Conservation (phyloP, 2,329 filamentous ascomycete genomes). For the Aureobasidium uvarum region DNA sequence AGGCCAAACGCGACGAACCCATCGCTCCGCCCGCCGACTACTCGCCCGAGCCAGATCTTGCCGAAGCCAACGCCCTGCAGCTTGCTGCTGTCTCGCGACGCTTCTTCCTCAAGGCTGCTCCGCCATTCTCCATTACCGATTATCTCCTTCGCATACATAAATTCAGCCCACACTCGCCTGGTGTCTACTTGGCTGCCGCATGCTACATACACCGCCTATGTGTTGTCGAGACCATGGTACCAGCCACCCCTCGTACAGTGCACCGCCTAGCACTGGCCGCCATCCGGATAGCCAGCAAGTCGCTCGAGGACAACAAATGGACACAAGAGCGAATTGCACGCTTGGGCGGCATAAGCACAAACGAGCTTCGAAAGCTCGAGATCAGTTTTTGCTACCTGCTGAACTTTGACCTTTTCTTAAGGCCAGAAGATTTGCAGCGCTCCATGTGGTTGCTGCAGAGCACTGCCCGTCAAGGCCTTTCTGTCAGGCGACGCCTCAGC, state of each 20-base stretch:
- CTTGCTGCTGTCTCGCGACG: constrained; percentile 84
- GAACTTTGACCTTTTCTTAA: constrained; percentile 68
- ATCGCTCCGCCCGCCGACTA: constrained; percentile 38
- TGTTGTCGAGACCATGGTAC: constrained; percentile 70
- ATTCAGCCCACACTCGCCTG: constrained; percentile 91
- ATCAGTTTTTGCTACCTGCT: constrained; percentile 68
- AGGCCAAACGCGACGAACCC: constrained; percentile 52
- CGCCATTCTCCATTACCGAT: constrained; percentile 76
- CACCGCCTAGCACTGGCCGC: constrained; percentile 83
- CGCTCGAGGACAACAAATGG: constrained; percentile 88
- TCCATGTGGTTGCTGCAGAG: constrained; percentile 40
- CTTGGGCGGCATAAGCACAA: constrained; percentile 82
- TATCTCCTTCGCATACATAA: constrained; percentile 84
- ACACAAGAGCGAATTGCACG: constrained; percentile 78
- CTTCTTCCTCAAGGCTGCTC: constrained; percentile 87
- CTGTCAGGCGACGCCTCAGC: constrained; percentile 32
- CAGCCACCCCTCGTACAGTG: constrained; percentile 78
- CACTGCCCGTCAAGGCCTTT: constrained; percentile 35
- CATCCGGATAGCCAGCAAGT: constrained; percentile 86
- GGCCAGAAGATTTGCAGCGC: constrained; percentile 36
- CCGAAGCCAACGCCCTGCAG: constrained; percentile 70
- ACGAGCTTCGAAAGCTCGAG: constrained; percentile 79
- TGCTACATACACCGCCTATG: constrained; percentile 83
- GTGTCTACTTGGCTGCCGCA: constrained; percentile 86
- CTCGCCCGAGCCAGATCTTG: constrained; percentile 30